These are phyloP conservation scores for Chionographis japonica DNA, from an alignment of 106 monocot species.

Conservation along the genomic window DNA sequence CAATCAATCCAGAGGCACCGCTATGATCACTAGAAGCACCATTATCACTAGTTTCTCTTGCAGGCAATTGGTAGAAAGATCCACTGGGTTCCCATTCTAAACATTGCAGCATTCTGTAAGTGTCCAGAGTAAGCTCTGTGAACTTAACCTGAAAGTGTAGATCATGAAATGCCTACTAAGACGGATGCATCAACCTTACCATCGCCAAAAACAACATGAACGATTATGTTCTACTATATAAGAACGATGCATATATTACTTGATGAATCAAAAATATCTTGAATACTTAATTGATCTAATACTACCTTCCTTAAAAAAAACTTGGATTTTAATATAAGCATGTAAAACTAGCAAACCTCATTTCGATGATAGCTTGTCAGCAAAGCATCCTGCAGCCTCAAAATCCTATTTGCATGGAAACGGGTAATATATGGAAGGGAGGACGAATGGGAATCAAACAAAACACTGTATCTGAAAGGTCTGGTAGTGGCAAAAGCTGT, in stretches of 20 bases:
- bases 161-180: not conserved
- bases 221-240: no score
- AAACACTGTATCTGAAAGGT: constrained; percentile 68
- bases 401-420: constrained; percentile 50
- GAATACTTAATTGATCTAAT: not conserved
- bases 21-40: constrained; percentile 68
- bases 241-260: not conserved
- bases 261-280: not conserved
- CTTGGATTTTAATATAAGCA: not conserved
- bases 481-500: constrained; percentile 36
- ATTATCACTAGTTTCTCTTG: constrained; percentile 52
- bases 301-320: not conserved
- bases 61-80: constrained; percentile 51
- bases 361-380: constrained; percentile 72
- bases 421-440: constrained; percentile 62
- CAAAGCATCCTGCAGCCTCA: constrained; percentile 79
- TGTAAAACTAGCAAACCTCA: constrained; percentile 55
- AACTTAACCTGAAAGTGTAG: constrained; percentile 71
- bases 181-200: not conserved
- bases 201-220: no score
- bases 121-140: constrained; percentile 87
- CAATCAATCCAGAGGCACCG: constrained; percentile 80
- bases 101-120: constrained; percentile 86
- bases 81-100: constrained; percentile 95
- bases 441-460: constrained; percentile 72